These are phyloP conservation scores for Diutina pseudorugosa DNA, from an alignment of 1,139 yeast species.

Conservation along the genomic window DNA sequence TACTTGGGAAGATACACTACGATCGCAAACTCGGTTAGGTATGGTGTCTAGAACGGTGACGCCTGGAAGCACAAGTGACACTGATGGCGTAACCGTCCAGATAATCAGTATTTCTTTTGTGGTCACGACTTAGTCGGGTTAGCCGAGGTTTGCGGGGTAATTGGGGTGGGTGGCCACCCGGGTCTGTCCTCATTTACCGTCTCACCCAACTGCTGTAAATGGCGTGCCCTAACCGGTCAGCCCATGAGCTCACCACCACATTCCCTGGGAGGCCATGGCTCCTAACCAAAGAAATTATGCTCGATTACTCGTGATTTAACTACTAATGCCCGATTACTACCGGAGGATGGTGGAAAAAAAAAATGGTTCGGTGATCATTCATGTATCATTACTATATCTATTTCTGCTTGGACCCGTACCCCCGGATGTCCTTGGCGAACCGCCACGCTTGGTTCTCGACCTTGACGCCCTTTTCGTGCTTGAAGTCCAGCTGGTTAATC, in stretches of 20 bases:
- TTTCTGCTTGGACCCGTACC: conserved; percentile 65
- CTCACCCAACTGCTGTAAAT: neutral
- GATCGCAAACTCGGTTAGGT: neutral
- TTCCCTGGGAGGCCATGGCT: no score
- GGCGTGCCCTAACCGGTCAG: neutral
- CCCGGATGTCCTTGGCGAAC: conserved; percentile 78
- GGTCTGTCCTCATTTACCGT: no score
- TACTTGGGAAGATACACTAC: neutral
- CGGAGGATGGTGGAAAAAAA: no score
- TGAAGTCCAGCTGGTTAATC: conserved; percentile 38
- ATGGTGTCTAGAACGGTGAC: neutral
- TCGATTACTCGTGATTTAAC: no score
- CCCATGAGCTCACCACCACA: neutral
- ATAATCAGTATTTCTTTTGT: neutral
- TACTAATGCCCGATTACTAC: no score
- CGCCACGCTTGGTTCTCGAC: conserved; percentile 81
- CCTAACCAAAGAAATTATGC: no score
- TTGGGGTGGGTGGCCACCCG: no score
- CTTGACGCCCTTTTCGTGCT: conserved; percentile 51
- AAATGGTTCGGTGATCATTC: neutral
- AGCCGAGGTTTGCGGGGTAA: neutral
- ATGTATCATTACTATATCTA: neutral
- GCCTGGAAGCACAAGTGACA: neutral
- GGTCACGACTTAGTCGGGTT: neutral
- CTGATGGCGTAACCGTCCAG: no score